These are phyloP conservation scores for Globisporangium barbulae DNA, from an alignment of 352 stramenopile genomes.

Conservation along the genomic window DNA sequence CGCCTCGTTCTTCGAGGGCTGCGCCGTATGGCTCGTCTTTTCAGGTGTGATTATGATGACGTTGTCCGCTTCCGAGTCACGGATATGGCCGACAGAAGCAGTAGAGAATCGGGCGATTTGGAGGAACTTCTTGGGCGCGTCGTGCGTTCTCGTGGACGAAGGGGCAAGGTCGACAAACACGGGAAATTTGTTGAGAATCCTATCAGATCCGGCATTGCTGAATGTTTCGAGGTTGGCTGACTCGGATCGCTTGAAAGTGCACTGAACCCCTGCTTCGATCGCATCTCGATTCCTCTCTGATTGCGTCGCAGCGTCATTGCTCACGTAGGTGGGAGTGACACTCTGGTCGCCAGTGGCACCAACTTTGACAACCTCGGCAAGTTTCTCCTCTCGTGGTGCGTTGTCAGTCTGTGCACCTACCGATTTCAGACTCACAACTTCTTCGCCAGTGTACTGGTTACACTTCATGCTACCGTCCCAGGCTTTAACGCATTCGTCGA, in stretches of 20 bases:
- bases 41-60: background rate
- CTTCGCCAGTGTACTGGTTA: background rate
- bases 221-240: background rate
- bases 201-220: background rate
- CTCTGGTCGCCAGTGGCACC: background rate
- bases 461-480: background rate
- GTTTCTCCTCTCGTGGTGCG: background rate
- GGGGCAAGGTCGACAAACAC: constrained; percentile 33
- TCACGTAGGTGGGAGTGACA: background rate
- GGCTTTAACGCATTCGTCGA: background rate
- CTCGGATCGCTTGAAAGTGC: background rate
- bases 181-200: constrained; percentile 23
- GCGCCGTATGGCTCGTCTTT: no score
- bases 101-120: constrained; percentile 28
- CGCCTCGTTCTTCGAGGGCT: background rate
- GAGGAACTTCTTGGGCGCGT: constrained; percentile 27
- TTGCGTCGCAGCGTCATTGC: background rate
- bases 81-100: background rate
- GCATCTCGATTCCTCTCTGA: background rate
- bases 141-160: constrained; percentile 2
- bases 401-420: no score
- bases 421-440: background rate
- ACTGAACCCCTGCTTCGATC: constrained; percentile 6
- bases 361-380: background rate
- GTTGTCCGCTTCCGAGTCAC: background rate